Evolutionary conservation across 2,329 filamentous ascomycete species (phyloP).

Genomic region (Gliomastix tumulicola): DNA sequence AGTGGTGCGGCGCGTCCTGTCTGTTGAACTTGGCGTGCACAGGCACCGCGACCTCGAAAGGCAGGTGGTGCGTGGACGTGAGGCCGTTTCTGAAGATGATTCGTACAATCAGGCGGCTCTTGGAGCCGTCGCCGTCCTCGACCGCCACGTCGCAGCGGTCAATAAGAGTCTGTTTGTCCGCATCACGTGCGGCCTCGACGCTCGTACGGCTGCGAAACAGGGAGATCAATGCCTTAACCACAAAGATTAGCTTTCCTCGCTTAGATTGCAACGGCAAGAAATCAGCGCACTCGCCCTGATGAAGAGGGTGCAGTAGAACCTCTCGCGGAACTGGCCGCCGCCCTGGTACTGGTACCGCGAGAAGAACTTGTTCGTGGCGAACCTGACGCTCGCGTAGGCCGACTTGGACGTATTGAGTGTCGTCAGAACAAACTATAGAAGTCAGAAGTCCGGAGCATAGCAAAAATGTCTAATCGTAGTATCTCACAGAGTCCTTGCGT

Average conservation of each 20-base stretch:
- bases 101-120: conserved; percentile 68
- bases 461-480: not conserved
- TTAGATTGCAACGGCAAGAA: too few species aligned
- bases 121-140: conserved; percentile 62
- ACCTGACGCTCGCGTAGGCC: conserved; percentile 66
- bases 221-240: conserved; percentile 56
- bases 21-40: conserved; percentile 71
- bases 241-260: too few species aligned
- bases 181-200: conserved; percentile 47
- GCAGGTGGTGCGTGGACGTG: conserved; percentile 69
- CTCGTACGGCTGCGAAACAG: conserved; percentile 63
- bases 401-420: conserved; percentile 76
- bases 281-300: conserved; percentile 56
- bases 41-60: conserved; percentile 67
- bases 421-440: conserved; percentile 59
- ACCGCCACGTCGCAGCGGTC: conserved; percentile 69
- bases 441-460: too few species aligned
- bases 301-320: conserved; percentile 70
- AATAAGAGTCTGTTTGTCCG: conserved; percentile 62
- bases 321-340: conserved; percentile 39
- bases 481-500: conserved; percentile 54
- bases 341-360: conserved; percentile 62
- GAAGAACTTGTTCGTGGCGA: conserved; percentile 64
- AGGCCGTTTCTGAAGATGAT: conserved; percentile 70
- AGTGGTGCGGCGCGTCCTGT: conserved; percentile 58